phyloP scores from a whole-genome alignment of 2,329 filamentous ascomycete genomes.

The Cordyceps tenuipes region DNA sequence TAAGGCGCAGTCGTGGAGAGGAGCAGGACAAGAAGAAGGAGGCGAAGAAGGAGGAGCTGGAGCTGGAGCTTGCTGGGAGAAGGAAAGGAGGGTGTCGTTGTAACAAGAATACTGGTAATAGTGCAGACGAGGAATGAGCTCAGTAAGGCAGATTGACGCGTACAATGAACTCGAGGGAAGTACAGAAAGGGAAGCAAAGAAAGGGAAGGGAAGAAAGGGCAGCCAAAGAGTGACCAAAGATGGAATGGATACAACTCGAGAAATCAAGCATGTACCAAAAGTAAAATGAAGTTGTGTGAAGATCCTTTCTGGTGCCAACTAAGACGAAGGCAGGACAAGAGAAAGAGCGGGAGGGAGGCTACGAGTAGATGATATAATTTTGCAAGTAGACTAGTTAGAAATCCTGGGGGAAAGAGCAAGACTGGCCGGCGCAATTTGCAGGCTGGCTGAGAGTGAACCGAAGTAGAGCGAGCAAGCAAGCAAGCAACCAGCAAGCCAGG shows the following conservation, averaged over 20 bases:
- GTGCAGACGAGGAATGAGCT: neutral
- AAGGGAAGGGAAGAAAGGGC: too few relatives aligned
- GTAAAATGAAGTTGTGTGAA: neutral
- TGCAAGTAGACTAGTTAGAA: slow-evolving; percentile 7
- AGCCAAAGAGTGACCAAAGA: neutral
- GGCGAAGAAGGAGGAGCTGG: neutral
- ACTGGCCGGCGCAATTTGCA: slow-evolving; percentile 13
- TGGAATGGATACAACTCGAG: too few relatives aligned
- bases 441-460: neutral
- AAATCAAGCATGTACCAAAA: too few relatives aligned
- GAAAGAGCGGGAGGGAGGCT: too few relatives aligned
- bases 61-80: too few relatives aligned
- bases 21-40: too few relatives aligned
- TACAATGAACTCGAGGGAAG: too few relatives aligned
- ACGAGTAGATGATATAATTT: slow-evolving; percentile 6
- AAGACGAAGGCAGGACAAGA: too few relatives aligned
- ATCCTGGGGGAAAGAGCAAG: neutral
- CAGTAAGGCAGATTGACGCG: neutral
- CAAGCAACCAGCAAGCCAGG: too few relatives aligned
- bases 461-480: neutral
- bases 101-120: too few relatives aligned
- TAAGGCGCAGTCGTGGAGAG: neutral
- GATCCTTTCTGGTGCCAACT: slow-evolving; percentile 7
- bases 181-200: too few relatives aligned
- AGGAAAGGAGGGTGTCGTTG: too few relatives aligned